Evolutionary conservation across 1,284 basidiomycete genomes (phyloP), one percentile per base, ranked within the genome.

Genomic region (Inonotus obliquus): DNA sequence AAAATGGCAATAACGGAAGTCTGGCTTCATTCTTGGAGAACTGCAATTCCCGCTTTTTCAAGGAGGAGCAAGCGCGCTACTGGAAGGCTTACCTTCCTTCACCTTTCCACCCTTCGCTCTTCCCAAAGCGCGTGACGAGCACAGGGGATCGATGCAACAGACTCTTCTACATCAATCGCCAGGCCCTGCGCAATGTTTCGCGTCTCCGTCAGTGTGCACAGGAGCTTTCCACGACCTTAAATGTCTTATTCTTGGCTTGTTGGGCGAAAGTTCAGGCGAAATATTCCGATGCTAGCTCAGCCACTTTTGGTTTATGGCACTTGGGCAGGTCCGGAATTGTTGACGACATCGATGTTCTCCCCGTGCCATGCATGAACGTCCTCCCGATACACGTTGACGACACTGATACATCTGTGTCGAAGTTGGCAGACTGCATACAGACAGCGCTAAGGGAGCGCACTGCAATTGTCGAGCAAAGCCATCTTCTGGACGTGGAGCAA

Each of bases 291-390:
- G 64, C 71, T 17, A 65, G 68, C 27, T 66, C 66, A 29, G 71
- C 74, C 2, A 77, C 73, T 2, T 79, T 82, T 59, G 78, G 79
- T 1, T 70, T 82, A 19, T 80, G 79, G 76, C 79, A 81, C 60
- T 75, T 74, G 17, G 77, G 80, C 32, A 71, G 80, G 54, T 75
- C 76, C 5, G 76, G 75, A 14, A 63, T 73, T 6, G 52, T 72
- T 35, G 61, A 69, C 29, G 71, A 74, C 23, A 67, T 78, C 32
- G 75, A 76, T 32, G 71, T 68, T 35, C 64, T 81, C n/a, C 76
- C 77, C 2, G 67, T 75, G 10, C 79, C 80, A 25, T 80, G 78
- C 65, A 74, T 79, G 69, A 81, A 82, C 62, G 73, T 79, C n/a
- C 64, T 81, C 21, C 79, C 80, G 14, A 67, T 81, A 44, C 69